Evolutionary conservation across 164 flowering plant genomes (phyloP), one percentile per base, ranked within the genome.

Genomic region (Saururus chinensis): DNA sequence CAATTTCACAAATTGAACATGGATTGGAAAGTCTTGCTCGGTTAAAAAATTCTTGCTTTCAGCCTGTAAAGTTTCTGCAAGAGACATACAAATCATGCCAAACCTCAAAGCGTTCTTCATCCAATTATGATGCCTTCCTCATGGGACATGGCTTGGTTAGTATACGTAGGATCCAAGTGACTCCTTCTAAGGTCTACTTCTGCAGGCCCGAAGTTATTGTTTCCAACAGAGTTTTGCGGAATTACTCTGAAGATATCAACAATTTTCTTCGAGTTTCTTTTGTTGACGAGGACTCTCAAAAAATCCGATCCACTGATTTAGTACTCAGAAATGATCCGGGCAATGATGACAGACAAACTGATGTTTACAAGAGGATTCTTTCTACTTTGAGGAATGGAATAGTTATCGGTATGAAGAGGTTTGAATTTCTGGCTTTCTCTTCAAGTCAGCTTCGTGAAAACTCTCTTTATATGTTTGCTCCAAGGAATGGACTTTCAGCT

Each of bases 381-480:
- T 77, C 84, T 8, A 71, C 66, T 25, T 77, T 93, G 23, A 64
- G 60, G 58, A 69, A 79, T 40, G 98, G 98, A 37, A 81, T 93
- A 57, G 69, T 63, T 23, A 82, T 93, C 61, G 98, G 92, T 17
- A 75, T 80, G 59, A 92, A 82, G 77, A 87, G 73, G 65, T 92
- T 89, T 72, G 93, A 92, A 8, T 89, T 92, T 73, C 93, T 92
- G 56, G 98, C 96, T 26, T 89, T 83, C 68, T 89, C 98, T 53
- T 76, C 93, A 17, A 89, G 96, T 64, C 98, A 92, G 54, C 63
- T 93, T 45, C 76, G 87, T 30, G 95, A 85, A 0, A 88, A 81
- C 73, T 88, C 98, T 62, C 74, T 70, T 0, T 93, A 97, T 97
- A 81, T 93, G 89, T 93, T 93, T 86, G 90, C 97, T 57, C 70